Evolutionary conservation across 768 basidiomycete genomes (phyloP), one percentile per base, ranked within the genome.

Genomic region (Podaxis sp.): DNA sequence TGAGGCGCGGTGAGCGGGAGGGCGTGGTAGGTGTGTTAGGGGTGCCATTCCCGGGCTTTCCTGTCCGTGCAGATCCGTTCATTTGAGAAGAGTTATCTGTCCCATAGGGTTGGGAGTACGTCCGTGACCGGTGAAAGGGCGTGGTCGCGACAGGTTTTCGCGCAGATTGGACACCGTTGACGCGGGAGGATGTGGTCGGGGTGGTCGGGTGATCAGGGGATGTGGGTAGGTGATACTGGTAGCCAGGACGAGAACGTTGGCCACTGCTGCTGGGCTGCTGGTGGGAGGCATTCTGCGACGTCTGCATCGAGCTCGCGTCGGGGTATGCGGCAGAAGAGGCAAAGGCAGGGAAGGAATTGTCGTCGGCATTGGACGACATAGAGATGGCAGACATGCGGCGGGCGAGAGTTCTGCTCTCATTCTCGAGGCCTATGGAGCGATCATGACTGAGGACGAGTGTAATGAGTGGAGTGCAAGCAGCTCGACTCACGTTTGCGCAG

Each of bases 301-400:
- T 49, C 49, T 59, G 33, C 40, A 55, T 33, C 37, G 63, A 29
- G 54, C 49, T 52, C 33, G 51, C 15, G 29, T 59, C 50, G 63
- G 58, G 12, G 60, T 33, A 49, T 22, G 63, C 57, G 24, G 66
- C 59, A 25, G 61, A 58, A 36, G 46, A 58, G 63, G 68, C 63
- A 59, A 66, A 66, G 58, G 67, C 55, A 13, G 68, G 37, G 57
- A 62, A 66, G 49, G 51, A 75, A 69, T 43, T 41, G 40, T 56
- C 79, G 64, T 84, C 83, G 69, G 85, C 85, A 50, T 73, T 67
- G 15, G 86, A 86, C 25, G 82, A 76, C 40, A 89, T 79, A 57
- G 91, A 91, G 27, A 89, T 80, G 63, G 87, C 84, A 38, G 91
- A 93, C 72, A 93, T 84, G 64, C 91, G 87, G 65, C 84, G 87